Evolutionary conservation across 164 flowering plant genomes (phyloP).

Genomic region (Houttuynia cordata): DNA sequence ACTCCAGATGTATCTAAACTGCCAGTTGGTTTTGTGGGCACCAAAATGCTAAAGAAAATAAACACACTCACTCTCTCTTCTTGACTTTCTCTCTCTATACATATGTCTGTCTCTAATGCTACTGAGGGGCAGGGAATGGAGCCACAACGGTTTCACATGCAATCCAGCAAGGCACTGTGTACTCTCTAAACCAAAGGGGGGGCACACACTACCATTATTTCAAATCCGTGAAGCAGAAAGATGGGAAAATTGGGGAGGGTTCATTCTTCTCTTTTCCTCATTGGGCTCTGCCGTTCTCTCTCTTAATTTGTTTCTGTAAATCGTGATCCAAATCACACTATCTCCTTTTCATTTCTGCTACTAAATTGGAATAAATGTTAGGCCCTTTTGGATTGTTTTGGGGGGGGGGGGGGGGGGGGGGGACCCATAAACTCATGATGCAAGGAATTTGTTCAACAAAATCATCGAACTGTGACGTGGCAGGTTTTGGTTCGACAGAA

Average conservation of each 20-base stretch:
- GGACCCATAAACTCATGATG: no score
- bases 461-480: no score
- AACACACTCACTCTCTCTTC: background rate
- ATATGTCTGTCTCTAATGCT: background rate
- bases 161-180: constrained; percentile 61
- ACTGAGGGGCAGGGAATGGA: constrained; percentile 15
- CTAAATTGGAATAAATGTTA: background rate
- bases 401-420: no score
- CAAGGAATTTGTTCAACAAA: no score
- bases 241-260: constrained; percentile 1
- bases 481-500: no score
- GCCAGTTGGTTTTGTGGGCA: constrained; percentile 8
- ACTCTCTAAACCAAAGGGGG: constrained; percentile 38
- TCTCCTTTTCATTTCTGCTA: background rate
- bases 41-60: background rate
- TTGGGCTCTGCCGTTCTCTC: background rate
- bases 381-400: no score
- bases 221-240: constrained; percentile 19
- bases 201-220: constrained; percentile 31
- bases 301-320: background rate
- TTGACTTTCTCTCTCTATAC: background rate
- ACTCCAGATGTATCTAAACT: constrained; percentile 5
- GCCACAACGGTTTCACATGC: constrained; percentile 57
- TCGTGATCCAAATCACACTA: background rate
- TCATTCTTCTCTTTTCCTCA: constrained; percentile 1